Evolutionary conservation across 2,329 filamentous ascomycete genomes (phyloP), one percentile per base, ranked within the genome.

Genomic region (Zalaria sp.): DNA sequence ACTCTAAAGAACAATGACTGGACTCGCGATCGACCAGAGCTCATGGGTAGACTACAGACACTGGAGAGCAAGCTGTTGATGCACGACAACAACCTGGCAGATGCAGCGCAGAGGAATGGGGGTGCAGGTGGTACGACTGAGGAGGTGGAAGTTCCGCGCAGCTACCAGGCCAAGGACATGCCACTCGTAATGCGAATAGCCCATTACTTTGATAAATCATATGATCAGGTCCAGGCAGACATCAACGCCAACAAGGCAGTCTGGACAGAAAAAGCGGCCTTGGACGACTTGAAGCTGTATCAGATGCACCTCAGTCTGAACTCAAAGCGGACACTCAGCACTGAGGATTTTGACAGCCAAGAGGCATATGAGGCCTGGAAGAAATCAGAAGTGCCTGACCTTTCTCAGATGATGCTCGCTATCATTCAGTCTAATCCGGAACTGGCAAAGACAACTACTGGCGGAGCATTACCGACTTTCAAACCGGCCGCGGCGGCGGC

Each of bases 121-220:
- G 69, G 71, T 37, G 68, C 64, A 52, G 71, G 77, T 9, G 63
- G 77, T 31, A 75, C 75, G 38, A 83, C 81, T 5, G 72, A 91
- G 48, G 89, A 95, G 59, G 83, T 89, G 25, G 72, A 83, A 43
- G 76, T 87, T 3, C 87, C 89, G 7, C 67, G 93, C 44, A 91
- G 79, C 55, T 85, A 94, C 60, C 85, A 95, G 60, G 81, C 96
- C 57, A 94, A 91, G 62, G 91, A 98, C 57, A 98, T 98, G 91
- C 81, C 81, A 32, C 74, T 95, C 63, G 91, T 94, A 27, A 81
- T 91, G 58, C 75, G 81, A 31, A 88, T 98, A 26, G 83, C 82
- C 39, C 80, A 74, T 52, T 83, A 95, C 48, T 98, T 96, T 62
- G 83, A 82, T 36, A 71, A 89, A 45, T 78, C 79, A 35, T 77